phyloP scores from a whole-genome alignment of 352 stramenopile genomes.

The Phytophthora crassamura region DNA sequence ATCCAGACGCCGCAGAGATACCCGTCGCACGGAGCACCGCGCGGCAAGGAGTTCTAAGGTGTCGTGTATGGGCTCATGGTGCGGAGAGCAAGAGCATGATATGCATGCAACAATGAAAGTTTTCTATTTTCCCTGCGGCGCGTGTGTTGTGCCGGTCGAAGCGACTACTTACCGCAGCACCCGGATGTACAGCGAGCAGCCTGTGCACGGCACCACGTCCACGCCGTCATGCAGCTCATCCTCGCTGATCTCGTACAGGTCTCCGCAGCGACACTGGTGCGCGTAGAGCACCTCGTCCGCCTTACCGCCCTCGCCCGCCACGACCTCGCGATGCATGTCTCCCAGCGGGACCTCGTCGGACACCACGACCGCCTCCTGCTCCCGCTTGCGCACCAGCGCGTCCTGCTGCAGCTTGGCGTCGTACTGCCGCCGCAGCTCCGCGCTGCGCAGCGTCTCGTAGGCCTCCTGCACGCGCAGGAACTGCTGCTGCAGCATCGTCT shows the following conservation, averaged over 20 bases:
- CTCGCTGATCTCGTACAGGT: constrained; percentile 72
- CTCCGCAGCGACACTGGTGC: constrained; percentile 74
- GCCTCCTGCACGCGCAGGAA: constrained; percentile 72
- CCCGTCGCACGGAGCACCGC: constrained; percentile 72
- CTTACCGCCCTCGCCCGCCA: constrained; percentile 39
- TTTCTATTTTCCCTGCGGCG: constrained; percentile 31
- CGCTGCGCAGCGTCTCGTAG: constrained; percentile 71
- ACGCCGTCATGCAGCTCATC: constrained; percentile 70
- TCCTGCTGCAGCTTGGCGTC: constrained; percentile 57
- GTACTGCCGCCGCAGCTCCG: constrained; percentile 52
- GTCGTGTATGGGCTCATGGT: neutral
- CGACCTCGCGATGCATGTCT: constrained; percentile 54
- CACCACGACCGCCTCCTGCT: constrained; percentile 63
- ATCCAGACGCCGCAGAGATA: constrained; percentile 84
- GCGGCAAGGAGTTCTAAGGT: constrained; percentile 85
- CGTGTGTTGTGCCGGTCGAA: constrained; percentile 1
- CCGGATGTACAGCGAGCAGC: constrained; percentile 84
- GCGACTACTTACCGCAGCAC: constrained; percentile 37
- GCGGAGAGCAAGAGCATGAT: constrained; percentile 13
- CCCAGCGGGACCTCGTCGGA: constrained; percentile 60
- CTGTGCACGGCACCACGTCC: constrained; percentile 77
- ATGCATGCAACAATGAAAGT: constrained; percentile 33
- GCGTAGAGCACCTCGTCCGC: constrained; percentile 62
- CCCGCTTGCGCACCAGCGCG: constrained; percentile 38
- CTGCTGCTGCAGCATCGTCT: constrained; percentile 12